Evolutionary conservation across 148 eudicot genomes (phyloP).

Genomic region (Pharnaceum exiguum): DNA sequence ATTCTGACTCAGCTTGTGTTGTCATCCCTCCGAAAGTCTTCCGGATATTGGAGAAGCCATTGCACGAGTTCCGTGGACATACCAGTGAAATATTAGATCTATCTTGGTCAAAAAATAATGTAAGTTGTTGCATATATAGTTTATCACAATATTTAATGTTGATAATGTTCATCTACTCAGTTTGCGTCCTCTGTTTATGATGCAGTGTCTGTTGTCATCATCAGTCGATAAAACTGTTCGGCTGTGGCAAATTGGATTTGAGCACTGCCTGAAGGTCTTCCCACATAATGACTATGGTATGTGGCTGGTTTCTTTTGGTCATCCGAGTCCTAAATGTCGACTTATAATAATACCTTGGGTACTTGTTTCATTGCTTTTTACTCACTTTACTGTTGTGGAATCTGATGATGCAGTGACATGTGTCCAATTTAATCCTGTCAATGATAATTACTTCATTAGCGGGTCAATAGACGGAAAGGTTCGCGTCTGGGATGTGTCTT

Average conservation of each 20-base stretch:
- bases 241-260: conserved; percentile 75
- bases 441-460: conserved; percentile 77
- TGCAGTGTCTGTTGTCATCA: conserved; percentile 70
- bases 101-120: conserved; percentile 65
- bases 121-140: conserved; percentile 16
- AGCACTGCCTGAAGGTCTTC: conserved; percentile 66
- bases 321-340: background rate
- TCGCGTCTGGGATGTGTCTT: conserved; percentile 73
- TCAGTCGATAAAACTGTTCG: conserved; percentile 89
- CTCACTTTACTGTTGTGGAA: background rate
- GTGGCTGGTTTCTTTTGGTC: conserved; percentile 4
- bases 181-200: conserved; percentile 16
- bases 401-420: conserved; percentile 76
- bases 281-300: conserved; percentile 77
- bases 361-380: background rate
- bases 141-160: background rate
- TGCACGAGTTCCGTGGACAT: conserved; percentile 77
- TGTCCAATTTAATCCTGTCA: conserved; percentile 76
- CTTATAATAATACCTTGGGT: background rate
- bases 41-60: conserved; percentile 65
- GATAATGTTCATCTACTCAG: background rate
- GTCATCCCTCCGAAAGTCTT: conserved; percentile 82
- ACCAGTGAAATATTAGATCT: conserved; percentile 69
- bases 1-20: conserved; percentile 77
- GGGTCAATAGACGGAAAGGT: conserved; percentile 98